Base-by-base conservation (phyloP, 78 protist genomes). In the Dictyostelium firmibasis region DNA sequence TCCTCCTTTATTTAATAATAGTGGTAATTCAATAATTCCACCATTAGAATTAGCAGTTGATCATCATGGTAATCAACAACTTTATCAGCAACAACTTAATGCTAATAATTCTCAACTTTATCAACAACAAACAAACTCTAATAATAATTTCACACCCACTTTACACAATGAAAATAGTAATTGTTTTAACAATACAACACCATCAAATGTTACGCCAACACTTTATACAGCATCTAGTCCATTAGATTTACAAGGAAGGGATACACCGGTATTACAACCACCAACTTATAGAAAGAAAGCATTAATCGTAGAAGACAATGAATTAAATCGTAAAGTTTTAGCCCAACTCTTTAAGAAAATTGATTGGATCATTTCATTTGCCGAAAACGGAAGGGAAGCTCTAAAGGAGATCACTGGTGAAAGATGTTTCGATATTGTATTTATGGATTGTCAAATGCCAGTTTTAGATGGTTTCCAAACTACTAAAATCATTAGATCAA, bases 401-500 rank as follows among this genome's bases (percentile, higher is more conserved):
- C 79, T 87, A 2, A 87, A 87, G 41, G 93, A 87, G 47, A 87
- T 87, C 4, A 60, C 62, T 5, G 47, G 85, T 43, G 93, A 87
- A 82, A 31, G 93, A 41, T 87, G 93, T 29, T 87, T 79, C 33
- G 50, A 76, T 43, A 87, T 87, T 27, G 85, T 87, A 10, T 77
- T 87, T 38, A 87, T 87, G 93, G 93, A 87, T 77, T 87, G 93
- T 43, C 93, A 82, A 82, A 87, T 87, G 93, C 93, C 93, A 43
- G 85, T 87, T 57, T 43, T 87, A 23, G 93, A 87, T 64, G 93
- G 93, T 27, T 87, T 87, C 85, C 85, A 76, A 87, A 87, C 93
- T n/a, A 87, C 93, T 9, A 31, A 84, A 62, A 41, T 76, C 27
- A 78, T 87, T 41, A 31, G 93, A n/a, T 23, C 57, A 64, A 87